Conservation (phyloP, 1,139 yeast genomes). For the Debaryomyces udenii region DNA sequence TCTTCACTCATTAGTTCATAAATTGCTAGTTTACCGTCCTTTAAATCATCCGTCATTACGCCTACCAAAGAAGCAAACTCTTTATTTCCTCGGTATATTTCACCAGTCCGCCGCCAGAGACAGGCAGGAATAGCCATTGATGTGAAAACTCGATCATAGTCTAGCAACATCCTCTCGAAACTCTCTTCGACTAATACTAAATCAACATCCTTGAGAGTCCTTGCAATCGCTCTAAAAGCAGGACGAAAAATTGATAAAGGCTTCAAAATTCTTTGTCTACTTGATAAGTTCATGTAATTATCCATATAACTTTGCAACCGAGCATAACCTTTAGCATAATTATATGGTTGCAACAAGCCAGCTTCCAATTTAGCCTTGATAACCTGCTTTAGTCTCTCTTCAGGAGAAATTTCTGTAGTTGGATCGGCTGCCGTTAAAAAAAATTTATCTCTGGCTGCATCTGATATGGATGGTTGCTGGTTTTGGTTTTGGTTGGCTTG, state of each 20-base stretch:
- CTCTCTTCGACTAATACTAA: slow-evolving; percentile 90
- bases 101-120: slow-evolving; percentile 97
- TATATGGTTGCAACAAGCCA: slow-evolving; percentile 88
- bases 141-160: slow-evolving; percentile 93
- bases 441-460: slow-evolving; percentile 89
- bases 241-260: slow-evolving; percentile 89
- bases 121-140: slow-evolving; percentile 99
- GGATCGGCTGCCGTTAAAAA: slow-evolving; percentile 98
- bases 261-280: slow-evolving; percentile 84
- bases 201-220: slow-evolving; percentile 89
- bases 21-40: slow-evolving; percentile 90
- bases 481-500: slow-evolving; percentile 6
- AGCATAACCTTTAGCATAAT: slow-evolving; percentile 93
- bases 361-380: slow-evolving; percentile 95
- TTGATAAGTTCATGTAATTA: slow-evolving; percentile 82
- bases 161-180: slow-evolving; percentile 89
- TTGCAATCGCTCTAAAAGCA: slow-evolving; percentile 91
- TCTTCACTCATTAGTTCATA: slow-evolving; percentile 96
- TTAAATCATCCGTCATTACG: slow-evolving; percentile 86
- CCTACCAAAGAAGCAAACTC: slow-evolving; percentile 96
- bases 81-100: slow-evolving; percentile 91
- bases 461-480: slow-evolving; percentile 59
- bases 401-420: slow-evolving; percentile 91
- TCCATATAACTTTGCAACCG: slow-evolving; percentile 91
- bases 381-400: slow-evolving; percentile 91